A percentile compares a stretch with the other conserved stretches of the same genome.
Conservation (phyloP, 2,329 filamentous ascomycete species). For the Xylaria arbuscula region DNA sequence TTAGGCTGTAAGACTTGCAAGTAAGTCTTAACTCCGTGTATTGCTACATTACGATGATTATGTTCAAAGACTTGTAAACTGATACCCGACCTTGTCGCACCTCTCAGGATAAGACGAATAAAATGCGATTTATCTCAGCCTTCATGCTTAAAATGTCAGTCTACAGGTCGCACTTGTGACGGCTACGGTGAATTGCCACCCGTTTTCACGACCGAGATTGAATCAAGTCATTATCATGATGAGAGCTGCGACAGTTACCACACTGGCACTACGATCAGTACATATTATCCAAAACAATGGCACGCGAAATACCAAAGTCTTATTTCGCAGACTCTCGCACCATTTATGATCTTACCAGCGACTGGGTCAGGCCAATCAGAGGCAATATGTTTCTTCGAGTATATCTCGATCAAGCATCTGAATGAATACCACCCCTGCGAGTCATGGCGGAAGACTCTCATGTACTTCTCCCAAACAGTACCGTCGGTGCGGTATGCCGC, state of each 20-base stretch:
- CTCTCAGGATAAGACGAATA: conserved; percentile 51
- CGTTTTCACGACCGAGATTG: conserved; percentile 7
- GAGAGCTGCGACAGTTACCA: conserved; percentile 4
- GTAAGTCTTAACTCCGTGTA: conserved; percentile 44
- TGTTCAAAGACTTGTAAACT: conserved; percentile 32
- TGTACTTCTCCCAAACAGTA: conserved; percentile 52
- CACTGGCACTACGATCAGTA: conserved; percentile 6
- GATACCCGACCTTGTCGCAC: conserved; percentile 22
- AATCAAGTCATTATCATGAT: conserved; percentile 14
- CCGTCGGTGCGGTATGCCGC: conserved; percentile 52
- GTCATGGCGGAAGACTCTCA: conserved; percentile 51
- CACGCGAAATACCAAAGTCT: not conserved
- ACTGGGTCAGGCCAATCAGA: conserved; percentile 39
- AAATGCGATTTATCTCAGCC: conserved; percentile 53
- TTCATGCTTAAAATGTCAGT: conserved; percentile 52
- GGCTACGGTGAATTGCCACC: conserved; percentile 43
- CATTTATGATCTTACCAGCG: conserved; percentile 31
- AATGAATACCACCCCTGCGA: conserved; percentile 50
- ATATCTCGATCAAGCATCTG: conserved; percentile 46
- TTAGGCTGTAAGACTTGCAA: conserved; percentile 56
- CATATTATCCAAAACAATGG: conserved; percentile 17
- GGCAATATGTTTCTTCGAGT: conserved; percentile 49
- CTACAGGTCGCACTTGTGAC: conserved; percentile 54
- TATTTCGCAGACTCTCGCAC: conserved; percentile 18
- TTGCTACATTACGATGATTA: conserved; percentile 21